Percentiles rank a stretch among this genome's conserved stretches.
These are phyloP conservation scores for Leishmania lainsoni DNA, from an alignment of 208 protist species.

Conservation along the genomic window DNA sequence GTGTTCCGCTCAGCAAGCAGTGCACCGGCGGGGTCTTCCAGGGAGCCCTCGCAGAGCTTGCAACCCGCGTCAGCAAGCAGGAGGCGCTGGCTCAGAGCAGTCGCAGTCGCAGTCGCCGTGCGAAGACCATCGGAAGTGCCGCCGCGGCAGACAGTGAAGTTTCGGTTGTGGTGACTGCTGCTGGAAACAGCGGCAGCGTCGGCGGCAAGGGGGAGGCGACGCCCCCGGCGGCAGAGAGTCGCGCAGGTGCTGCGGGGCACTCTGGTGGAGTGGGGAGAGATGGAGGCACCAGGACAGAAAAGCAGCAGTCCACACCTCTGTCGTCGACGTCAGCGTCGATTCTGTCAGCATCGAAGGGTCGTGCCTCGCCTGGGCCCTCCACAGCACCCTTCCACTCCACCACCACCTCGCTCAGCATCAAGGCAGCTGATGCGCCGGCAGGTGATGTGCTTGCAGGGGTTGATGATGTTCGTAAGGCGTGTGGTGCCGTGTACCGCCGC, in stretches of 20 bases:
- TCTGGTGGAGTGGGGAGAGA: neutral
- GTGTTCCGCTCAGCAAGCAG: conserved; percentile 54
- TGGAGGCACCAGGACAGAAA: too few species aligned
- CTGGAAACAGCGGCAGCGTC: neutral
- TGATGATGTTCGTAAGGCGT: neutral
- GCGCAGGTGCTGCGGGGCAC: neutral
- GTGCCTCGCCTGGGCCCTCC: neutral
- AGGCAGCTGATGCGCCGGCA: neutral
- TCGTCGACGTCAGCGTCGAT: neutral
- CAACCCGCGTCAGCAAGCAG: conserved; percentile 12
- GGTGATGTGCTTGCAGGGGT: neutral
- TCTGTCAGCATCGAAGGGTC: neutral
- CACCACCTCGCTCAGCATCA: neutral
- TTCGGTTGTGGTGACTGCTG: neutral
- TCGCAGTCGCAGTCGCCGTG: neutral
- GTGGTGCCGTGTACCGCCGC: conserved; percentile 30
- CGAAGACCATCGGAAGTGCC: neutral
- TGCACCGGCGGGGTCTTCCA: conserved; percentile 55
- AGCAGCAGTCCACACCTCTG: neutral
- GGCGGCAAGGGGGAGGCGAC: neutral
- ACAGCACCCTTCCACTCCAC: neutral
- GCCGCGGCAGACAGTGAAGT: neutral
- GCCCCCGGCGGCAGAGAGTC: neutral
- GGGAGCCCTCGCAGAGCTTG: conserved; percentile 45
- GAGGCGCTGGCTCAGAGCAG: neutral